A percentile compares a stretch with the other conserved stretches of the same genome.
These are phyloP conservation scores for Nicotiana attenuata DNA, from an alignment of 257 asterid genomes.

Conservation along the genomic window DNA sequence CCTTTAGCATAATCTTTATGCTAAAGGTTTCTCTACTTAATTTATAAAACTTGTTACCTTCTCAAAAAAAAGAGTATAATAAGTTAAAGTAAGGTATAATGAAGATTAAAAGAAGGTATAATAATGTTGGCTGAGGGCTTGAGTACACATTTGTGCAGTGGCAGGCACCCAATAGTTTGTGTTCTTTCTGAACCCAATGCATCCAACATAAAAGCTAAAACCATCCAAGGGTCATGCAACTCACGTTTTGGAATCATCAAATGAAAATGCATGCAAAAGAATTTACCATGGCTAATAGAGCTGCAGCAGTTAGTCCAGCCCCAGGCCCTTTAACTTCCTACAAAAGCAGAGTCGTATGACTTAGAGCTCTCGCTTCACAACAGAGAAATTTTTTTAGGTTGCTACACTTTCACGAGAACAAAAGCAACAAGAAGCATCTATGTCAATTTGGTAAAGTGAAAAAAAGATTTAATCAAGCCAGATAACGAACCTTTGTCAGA, in stretches of 20 bases:
- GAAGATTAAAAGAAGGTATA: background rate
- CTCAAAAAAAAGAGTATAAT: background rate
- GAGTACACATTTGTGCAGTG: background rate
- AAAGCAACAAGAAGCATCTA: constrained; percentile 1
- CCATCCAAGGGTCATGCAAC: background rate
- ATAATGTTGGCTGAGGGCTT: background rate
- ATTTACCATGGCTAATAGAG: constrained; percentile 93
- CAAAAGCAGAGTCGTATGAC: constrained; percentile 15
- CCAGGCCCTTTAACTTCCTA: constrained; percentile 98
- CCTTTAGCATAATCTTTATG: no score
- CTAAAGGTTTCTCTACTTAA: no score
- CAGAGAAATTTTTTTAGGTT: background rate
- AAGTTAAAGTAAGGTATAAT: background rate
- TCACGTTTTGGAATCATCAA: background rate
- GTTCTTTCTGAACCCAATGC: background rate
- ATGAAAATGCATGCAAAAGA: background rate
- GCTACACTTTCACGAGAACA: background rate
- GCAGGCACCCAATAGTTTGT: background rate
- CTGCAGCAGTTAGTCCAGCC: constrained; percentile 98
- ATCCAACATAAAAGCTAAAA: constrained; percentile 2
- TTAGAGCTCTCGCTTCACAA: constrained; percentile 3
- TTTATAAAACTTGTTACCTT: no score
- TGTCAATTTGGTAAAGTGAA: background rate
- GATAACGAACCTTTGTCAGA: constrained; percentile 75
- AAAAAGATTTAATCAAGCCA: constrained; percentile 13